A percentile compares a stretch with the other conserved stretches of the same genome.
Evolutionary conservation across 2,329 filamentous ascomycete species (phyloP).

Genomic region (Cladophialophora chaetospira): DNA sequence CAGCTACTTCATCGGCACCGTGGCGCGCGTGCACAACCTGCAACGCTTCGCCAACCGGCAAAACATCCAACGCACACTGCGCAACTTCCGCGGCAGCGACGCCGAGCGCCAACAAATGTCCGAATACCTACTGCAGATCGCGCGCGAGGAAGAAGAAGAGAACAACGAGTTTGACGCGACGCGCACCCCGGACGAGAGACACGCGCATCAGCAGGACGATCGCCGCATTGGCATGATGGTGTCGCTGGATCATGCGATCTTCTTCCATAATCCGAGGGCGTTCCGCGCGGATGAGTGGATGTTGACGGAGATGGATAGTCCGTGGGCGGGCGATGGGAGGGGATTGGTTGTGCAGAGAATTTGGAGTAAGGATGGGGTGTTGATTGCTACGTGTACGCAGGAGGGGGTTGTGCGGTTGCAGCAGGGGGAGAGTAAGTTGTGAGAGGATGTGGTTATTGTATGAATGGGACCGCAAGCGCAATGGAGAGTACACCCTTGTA

Average conservation of each 20-base stretch:
- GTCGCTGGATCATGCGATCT: slow-evolving; percentile 54
- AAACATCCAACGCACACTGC: slow-evolving; percentile 44
- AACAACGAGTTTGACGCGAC: slow-evolving; percentile 34
- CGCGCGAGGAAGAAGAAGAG: slow-evolving; percentile 46
- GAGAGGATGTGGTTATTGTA: slow-evolving; percentile 3
- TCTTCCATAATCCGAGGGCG: slow-evolving; percentile 52
- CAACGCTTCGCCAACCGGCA: slow-evolving; percentile 67
- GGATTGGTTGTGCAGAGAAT: slow-evolving; percentile 53
- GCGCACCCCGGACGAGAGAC: not conserved
- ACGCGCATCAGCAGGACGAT: slow-evolving; percentile 12
- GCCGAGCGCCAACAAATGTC: slow-evolving; percentile 45
- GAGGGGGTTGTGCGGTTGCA: slow-evolving; percentile 52
- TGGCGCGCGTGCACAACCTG: slow-evolving; percentile 76
- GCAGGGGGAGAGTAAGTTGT: slow-evolving; percentile 41
- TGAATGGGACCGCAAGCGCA: too few species aligned
- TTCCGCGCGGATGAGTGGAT: slow-evolving; percentile 56
- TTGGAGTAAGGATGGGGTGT: slow-evolving; percentile 50
- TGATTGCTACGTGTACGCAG: slow-evolving; percentile 55
- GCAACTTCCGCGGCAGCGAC: slow-evolving; percentile 45
- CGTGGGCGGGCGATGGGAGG: slow-evolving; percentile 54
- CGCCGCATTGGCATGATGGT: slow-evolving; percentile 52
- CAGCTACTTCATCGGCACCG: slow-evolving; percentile 88
- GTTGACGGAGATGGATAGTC: slow-evolving; percentile 52
- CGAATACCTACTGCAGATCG: slow-evolving; percentile 45
- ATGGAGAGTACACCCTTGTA: not conserved